These are phyloP conservation scores for Penicillium verhagenii DNA, from an alignment of 495 filamentous ascomycete species.

Conservation along the genomic window DNA sequence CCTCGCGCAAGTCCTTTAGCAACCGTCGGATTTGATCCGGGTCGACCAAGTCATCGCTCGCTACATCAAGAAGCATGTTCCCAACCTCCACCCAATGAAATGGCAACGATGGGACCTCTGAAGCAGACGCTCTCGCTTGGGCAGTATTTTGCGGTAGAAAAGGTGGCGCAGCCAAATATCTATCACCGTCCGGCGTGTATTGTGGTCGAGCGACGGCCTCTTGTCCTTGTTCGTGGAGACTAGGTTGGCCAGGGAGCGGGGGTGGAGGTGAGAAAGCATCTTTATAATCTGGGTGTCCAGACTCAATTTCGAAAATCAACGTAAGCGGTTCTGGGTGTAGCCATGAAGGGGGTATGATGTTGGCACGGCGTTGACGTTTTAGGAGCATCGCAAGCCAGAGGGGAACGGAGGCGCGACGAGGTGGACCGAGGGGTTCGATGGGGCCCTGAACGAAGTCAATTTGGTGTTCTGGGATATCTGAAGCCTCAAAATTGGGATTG, in stretches of 20 bases:
- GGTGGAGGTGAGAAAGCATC: constrained; percentile 74
- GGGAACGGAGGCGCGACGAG: constrained; percentile 75
- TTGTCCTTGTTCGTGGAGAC: constrained; percentile 30
- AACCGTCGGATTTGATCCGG: constrained; percentile 71
- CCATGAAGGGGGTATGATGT: constrained; percentile 90
- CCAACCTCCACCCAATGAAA: constrained; percentile 93
- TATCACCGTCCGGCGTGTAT: constrained; percentile 42
- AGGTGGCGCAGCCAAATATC: constrained; percentile 42
- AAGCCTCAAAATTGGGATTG: not conserved
- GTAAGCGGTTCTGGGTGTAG: constrained; percentile 70
- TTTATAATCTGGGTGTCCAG: constrained; percentile 54
- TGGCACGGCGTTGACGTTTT: constrained; percentile 90
- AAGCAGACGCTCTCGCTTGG: constrained; percentile 19
- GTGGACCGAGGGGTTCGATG: constrained; percentile 72
- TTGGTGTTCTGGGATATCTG: not conserved
- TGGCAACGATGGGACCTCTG: constrained; percentile 62
- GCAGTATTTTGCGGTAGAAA: constrained; percentile 45
- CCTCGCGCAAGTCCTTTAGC: constrained; percentile 81
- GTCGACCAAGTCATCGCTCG: constrained; percentile 79
- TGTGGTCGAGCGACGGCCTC: constrained; percentile 32
- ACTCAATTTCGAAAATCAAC: constrained; percentile 77
- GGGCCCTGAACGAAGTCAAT: constrained; percentile 59
- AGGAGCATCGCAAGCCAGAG: constrained; percentile 97
- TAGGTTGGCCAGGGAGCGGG: constrained; percentile 52
- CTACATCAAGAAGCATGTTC: constrained; percentile 79